Base-by-base conservation (phyloP, 768 basidiomycete species). In the Collybia sordida region DNA sequence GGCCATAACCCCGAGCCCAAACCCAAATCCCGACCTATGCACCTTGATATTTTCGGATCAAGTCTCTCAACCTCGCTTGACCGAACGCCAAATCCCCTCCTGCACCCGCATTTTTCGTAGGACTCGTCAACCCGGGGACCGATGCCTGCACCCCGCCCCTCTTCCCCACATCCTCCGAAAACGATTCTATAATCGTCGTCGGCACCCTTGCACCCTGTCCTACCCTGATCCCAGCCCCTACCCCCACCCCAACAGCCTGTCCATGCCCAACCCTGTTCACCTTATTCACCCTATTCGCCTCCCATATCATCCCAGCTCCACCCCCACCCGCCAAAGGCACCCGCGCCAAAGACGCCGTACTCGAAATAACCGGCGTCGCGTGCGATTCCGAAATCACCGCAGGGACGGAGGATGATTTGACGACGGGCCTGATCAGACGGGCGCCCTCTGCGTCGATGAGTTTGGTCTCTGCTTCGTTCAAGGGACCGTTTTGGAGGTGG, bases 11-110 rank as follows among this genome's bases (percentile, higher is more conserved):
- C n/a, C n/a, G n/a, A n/a, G n/a, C n/a, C n/a, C n/a, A n/a, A n/a
- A 38, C 17, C n/a, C 24, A 24, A 21, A 5, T 5, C 17, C 22
- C 42, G 15, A 11, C 37, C 25, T 28, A 36, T 65, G 64, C 40
- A 22, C 73, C 73, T 67, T 92, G 89, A 62, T 90, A 92, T 59
- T 89, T 87, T 79, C 83, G 86, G 63, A 91, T 91, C 53, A 91
- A 70, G 67, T 90, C 88, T 49, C 87, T 72, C 56, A 91, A 66
- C 52, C 85, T 73, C 12, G 88, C 88, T 65, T 90, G 85, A 12
- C 89, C 89, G 68, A 90, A 90, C 8, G 81, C 85, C 50, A 86
- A 64, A 35, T 87, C 85, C 1, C 70, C 69, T 28, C 58, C 51
- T 15, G 58, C 52, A 31, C 62, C 9, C 48, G 42, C 54, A 34